Percentiles rank a stretch among this genome's conserved stretches.
phyloP scores from a whole-genome alignment of 768 basidiomycete species.

The Pluteus cervinus region DNA sequence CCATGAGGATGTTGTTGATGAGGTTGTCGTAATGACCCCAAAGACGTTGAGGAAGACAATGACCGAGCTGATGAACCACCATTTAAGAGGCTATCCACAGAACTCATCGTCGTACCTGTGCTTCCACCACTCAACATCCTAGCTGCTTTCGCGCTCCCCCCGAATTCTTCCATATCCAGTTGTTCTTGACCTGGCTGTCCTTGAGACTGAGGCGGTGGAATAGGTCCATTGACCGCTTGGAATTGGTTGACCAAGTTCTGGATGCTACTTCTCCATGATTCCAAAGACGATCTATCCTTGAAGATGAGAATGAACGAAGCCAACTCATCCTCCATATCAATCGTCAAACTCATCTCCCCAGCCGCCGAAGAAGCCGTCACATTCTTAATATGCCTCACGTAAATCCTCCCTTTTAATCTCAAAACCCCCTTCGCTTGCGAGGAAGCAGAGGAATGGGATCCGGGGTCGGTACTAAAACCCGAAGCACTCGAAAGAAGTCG shows the following conservation, averaged over 20 bases:
- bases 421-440: conserved; percentile 62
- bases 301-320: conserved; percentile 97
- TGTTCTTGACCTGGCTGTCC: too few relatives aligned
- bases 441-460: conserved; percentile 33
- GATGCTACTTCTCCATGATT: conserved; percentile 84
- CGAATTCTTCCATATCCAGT: conserved; percentile 70
- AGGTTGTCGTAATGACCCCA: too few relatives aligned
- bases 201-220: conserved; percentile 27
- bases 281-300: conserved; percentile 82
- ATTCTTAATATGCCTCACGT: conserved; percentile 88
- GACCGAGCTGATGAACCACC: conserved; percentile 57
- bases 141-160: conserved; percentile 69
- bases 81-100: conserved; percentile 63
- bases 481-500: conserved; percentile 66
- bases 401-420: conserved; percentile 91
- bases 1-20: too few relatives aligned
- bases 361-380: conserved; percentile 75
- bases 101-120: conserved; percentile 59
- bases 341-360: conserved; percentile 89
- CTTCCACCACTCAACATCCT: conserved; percentile 79
- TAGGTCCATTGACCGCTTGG: conserved; percentile 44
- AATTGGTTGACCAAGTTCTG: conserved; percentile 69
- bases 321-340: conserved; percentile 96
- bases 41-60: conserved; percentile 69
- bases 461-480: conserved; percentile 44